These are phyloP conservation scores for Dothidotthia symphoricarpi DNA, from an alignment of 2,329 filamentous ascomycete genomes.

Conservation along the genomic window DNA sequence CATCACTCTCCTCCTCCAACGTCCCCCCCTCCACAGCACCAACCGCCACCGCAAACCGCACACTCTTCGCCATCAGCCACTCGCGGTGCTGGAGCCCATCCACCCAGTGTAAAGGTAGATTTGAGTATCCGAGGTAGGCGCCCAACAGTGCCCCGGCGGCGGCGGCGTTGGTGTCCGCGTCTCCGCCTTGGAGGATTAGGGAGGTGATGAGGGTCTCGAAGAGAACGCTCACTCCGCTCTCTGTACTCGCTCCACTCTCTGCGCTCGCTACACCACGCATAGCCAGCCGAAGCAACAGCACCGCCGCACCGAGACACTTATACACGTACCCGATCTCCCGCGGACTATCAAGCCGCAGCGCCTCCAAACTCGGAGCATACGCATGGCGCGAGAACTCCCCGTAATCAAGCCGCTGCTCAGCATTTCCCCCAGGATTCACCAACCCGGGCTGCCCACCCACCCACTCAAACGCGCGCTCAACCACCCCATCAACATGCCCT, in stretches of 20 bases:
- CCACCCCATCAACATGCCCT: constrained; percentile 43
- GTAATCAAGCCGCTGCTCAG: constrained; percentile 39
- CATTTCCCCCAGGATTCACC: constrained; percentile 23
- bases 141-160: constrained; percentile 54
- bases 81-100: constrained; percentile 47
- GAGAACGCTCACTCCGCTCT: constrained; percentile 1
- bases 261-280: too few species aligned
- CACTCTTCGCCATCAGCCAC: constrained; percentile 49
- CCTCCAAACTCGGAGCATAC: constrained; percentile 39
- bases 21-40: constrained; percentile 40
- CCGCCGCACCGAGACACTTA: constrained; percentile 53
- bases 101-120: constrained; percentile 52
- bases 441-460: constrained; percentile 29
- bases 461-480: constrained; percentile 46
- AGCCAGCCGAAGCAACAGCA: constrained; percentile 47
- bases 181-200: constrained; percentile 54
- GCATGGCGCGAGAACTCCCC: constrained; percentile 47
- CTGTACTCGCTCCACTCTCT: too few species aligned
- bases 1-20: constrained; percentile 36
- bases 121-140: constrained; percentile 49
- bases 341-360: constrained; percentile 48
- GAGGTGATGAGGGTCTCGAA: constrained; percentile 53
- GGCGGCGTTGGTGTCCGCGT: constrained; percentile 57
- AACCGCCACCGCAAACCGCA: constrained; percentile 43
- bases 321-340: constrained; percentile 55